Base-by-base conservation (phyloP, 352 stramenopile genomes). In the Phytophthora brassicae region DNA sequence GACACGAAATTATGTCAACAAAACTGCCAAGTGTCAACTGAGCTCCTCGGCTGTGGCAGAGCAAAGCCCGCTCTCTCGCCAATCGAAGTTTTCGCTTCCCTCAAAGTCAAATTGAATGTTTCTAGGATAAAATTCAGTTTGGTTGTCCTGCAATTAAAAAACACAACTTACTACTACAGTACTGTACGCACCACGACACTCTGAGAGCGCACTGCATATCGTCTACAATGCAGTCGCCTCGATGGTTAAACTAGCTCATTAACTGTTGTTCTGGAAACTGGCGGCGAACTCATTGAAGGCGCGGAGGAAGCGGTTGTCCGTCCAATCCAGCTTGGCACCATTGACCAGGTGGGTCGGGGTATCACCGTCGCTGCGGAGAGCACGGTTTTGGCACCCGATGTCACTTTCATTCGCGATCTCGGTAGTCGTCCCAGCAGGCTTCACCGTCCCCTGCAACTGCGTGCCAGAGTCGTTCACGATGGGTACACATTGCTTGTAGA, bases 401-500 rank as follows among this genome's bases (percentile, higher is more conserved):
- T 58, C 45, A 16, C 36, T 63, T 6, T 63, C 56, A 24, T n/a
- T 59, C 9, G 39, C 52, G 17, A 33, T 64, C 3, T 62, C 9
- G 14, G 49, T 42, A 26, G 50, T 36, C 5, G 55, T 50, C n/a
- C 48, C 51, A 26, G 57, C 57, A 16, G 59, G 64, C 16, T 4
- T 26, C 38, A 70, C 61, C 1, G 66, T 68, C 23, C 54, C 61
- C 17, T 61, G 50, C 20, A 56, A 41, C n/a, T 55, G 42, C 17
- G 22, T 44, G 8, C 66, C 66, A 3, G 54, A 66, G 55, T 49
- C 60, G 55, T 73, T 76, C 31, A 58, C n/a, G 22, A 76, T 42
- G 23, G 52, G 68, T 17, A 71, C 64, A 39, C 68, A 77, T 52
- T 77, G 68, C 64, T 74, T 77, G 64, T 77, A 77, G 61, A 77